A percentile compares a stretch with the other conserved stretches of the same genome.
Conservation (phyloP, 208 protist genomes). For the Leishmania martiniquensis region DNA sequence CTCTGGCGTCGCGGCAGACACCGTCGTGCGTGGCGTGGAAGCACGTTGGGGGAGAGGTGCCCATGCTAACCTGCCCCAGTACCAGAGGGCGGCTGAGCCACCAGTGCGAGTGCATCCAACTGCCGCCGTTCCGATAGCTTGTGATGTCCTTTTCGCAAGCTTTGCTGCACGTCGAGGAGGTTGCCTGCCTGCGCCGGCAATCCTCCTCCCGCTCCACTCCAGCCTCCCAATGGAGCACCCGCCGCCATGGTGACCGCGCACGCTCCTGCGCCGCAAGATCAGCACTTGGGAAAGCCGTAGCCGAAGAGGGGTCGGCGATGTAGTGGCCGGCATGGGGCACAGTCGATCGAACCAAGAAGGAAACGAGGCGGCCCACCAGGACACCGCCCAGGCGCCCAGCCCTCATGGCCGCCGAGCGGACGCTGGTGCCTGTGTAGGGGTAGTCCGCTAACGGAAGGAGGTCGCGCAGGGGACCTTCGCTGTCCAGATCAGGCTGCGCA, state of each 20-base stretch:
- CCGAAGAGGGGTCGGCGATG: neutral
- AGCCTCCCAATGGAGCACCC: slow-evolving; percentile 22
- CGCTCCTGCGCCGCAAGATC: neutral
- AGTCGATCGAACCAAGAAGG: slow-evolving; percentile 8
- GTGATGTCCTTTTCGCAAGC: neutral
- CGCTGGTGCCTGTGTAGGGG: slow-evolving; percentile 9
- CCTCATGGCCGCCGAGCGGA: neutral
- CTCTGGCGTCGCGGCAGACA: neutral
- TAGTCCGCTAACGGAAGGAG: slow-evolving; percentile 2
- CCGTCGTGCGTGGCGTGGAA: neutral
- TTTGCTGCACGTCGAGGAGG: neutral
- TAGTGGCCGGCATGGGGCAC: neutral
- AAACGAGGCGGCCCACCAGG: slow-evolving; percentile 20
- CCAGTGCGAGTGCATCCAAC: slow-evolving; percentile 19
- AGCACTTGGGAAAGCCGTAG: neutral
- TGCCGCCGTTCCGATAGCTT: neutral
- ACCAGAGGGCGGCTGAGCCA: slow-evolving; percentile 18
- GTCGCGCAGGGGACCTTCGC: neutral
- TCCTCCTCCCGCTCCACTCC: slow-evolving; percentile 4
- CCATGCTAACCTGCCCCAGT: neutral
- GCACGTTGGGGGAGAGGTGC: neutral
- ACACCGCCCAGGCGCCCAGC: slow-evolving; percentile 12
- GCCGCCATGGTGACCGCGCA: neutral
- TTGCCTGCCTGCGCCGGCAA: neutral
- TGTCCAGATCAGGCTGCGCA: neutral